Evolutionary conservation across 2,329 filamentous ascomycete genomes (phyloP).

Genomic region (Tolypocladium tundrense): DNA sequence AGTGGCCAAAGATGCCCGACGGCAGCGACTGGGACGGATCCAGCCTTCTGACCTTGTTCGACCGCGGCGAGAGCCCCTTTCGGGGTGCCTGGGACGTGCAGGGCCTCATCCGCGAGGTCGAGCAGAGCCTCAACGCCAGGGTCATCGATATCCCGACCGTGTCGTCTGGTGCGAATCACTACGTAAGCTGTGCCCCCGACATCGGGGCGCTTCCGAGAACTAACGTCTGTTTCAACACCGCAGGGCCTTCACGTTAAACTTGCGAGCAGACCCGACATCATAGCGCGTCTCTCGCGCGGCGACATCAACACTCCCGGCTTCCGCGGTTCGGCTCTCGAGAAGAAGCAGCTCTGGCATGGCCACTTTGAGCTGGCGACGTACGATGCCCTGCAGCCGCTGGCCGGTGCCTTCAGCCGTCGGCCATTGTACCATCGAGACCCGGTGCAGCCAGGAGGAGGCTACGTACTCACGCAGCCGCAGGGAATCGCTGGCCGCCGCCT

Average conservation of each 20-base stretch:
- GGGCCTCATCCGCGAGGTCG: slow-evolving; percentile 15
- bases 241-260: slow-evolving; percentile 4
- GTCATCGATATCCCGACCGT: slow-evolving; percentile 15
- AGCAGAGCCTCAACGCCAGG: slow-evolving; percentile 8
- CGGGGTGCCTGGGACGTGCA: slow-evolving; percentile 11
- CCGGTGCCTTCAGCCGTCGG: neutral
- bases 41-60: slow-evolving; percentile 1
- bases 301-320: slow-evolving; percentile 3
- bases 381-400: neutral
- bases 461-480: neutral
- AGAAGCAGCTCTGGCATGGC: neutral
- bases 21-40: slow-evolving; percentile 7
- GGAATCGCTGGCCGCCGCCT: slow-evolving; percentile 3
- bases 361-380: slow-evolving; percentile 7
- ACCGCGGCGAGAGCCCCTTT: slow-evolving; percentile 14
- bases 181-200: slow-evolving; percentile 3
- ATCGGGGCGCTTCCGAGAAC: neutral
- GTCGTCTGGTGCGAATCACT: slow-evolving; percentile 15
- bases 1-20: slow-evolving; percentile 5
- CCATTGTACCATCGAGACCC: slow-evolving; percentile 6
- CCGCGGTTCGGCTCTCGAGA: neutral
- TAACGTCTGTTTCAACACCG: neutral
- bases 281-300: slow-evolving; percentile 5
- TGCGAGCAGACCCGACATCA: neutral
- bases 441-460: neutral